These are phyloP conservation scores for Backusella sp. DNA, from an alignment of 192 early-diverging fungal species.

Conservation along the genomic window DNA sequence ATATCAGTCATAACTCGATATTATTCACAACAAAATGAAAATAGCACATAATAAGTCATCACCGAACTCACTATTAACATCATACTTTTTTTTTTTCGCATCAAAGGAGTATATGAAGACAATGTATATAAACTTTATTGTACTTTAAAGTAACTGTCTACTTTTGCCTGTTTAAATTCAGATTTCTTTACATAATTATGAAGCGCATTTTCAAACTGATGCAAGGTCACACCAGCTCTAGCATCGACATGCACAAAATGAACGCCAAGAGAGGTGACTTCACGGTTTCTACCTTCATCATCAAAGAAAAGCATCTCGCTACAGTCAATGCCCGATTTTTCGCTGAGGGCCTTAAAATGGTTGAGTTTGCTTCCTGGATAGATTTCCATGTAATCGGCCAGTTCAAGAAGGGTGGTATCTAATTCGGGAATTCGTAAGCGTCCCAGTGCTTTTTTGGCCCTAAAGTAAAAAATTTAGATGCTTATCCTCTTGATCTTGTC, in stretches of 20 bases:
- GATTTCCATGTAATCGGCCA: conserved; percentile 35
- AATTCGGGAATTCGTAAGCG: conserved; percentile 14
- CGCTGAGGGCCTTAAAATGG: conserved; percentile 33
- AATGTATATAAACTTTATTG: background rate
- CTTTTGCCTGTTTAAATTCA: background rate
- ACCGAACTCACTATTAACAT: no score
- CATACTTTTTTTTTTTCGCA: no score
- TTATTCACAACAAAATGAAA: no score
- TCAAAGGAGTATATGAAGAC: no score
- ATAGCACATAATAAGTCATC: no score
- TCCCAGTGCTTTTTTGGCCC: conserved; percentile 23
- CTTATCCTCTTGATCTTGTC: background rate
- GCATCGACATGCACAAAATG: conserved; percentile 34
- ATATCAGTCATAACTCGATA: no score
- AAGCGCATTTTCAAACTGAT: conserved; percentile 26
- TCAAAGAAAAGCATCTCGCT: conserved; percentile 53
- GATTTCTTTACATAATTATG: conserved; percentile 7
- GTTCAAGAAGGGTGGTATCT: conserved; percentile 22
- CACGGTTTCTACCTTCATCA: conserved; percentile 38
- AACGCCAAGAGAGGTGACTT: conserved; percentile 42
- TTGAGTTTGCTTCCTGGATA: conserved; percentile 36
- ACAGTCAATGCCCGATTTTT: conserved; percentile 36
- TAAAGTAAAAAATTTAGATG: background rate
- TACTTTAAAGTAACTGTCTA: conserved; percentile 10
- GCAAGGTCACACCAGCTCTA: conserved; percentile 31